A percentile compares a stretch with the other conserved stretches of the same genome.
Evolutionary conservation across 768 basidiomycete genomes (phyloP).

Genomic region (Tulasnella sp.): DNA sequence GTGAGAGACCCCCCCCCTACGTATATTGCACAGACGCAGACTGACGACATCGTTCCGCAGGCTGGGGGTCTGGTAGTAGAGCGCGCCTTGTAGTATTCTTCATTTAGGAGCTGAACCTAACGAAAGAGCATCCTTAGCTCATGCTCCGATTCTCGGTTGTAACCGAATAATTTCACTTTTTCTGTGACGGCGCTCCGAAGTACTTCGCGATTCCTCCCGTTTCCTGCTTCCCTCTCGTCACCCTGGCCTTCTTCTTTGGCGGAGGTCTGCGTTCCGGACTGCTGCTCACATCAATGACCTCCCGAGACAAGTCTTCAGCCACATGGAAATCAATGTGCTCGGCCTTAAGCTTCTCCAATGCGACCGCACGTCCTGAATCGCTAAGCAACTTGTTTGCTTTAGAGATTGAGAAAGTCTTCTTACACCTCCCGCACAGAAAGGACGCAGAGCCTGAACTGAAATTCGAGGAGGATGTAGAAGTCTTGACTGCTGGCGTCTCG

Average conservation of each 20-base stretch:
- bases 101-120: too few relatives aligned
- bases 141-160: background rate
- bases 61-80: background rate
- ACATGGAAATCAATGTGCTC: conserved; percentile 91
- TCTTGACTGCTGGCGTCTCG: background rate
- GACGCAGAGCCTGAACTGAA: conserved; percentile 22
- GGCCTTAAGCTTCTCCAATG: conserved; percentile 22
- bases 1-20: conserved; percentile 22
- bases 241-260: conserved; percentile 26
- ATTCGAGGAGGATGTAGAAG: background rate
- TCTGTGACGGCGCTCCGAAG: conserved; percentile 23
- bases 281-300: conserved; percentile 20
- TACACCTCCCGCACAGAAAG: conserved; percentile 51
- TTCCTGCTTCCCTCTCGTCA: conserved; percentile 21
- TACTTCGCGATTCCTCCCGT: conserved; percentile 38
- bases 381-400: conserved; percentile 21
- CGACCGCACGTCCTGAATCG: conserved; percentile 20
- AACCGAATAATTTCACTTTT: background rate
- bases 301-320: conserved; percentile 60
- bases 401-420: conserved; percentile 34
- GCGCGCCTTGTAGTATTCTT: conserved; percentile 4
- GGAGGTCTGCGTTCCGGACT: conserved; percentile 9
- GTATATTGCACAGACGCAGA: background rate
- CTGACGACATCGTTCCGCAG: background rate
- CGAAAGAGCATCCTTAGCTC: too few relatives aligned